Evolutionary conservation across 2,329 filamentous ascomycete genomes (phyloP).

Genomic region (Talaromyces marneffei): DNA sequence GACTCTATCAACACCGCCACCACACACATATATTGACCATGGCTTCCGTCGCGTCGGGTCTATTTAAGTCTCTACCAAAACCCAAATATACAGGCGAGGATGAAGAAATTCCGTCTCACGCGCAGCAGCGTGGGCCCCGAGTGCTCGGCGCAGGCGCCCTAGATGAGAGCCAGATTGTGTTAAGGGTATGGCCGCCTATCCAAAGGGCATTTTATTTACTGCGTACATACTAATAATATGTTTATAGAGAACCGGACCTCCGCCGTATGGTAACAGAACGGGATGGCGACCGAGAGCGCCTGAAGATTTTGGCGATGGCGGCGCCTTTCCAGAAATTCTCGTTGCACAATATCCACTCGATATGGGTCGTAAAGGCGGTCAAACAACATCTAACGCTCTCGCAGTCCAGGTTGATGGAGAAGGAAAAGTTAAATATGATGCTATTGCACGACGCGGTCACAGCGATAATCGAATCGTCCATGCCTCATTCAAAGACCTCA

Average conservation of each 20-base stretch:
- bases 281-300: conserved; percentile 85
- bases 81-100: conserved; percentile 88
- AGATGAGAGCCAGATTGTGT: conserved; percentile 77
- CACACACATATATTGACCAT: conserved; percentile 36
- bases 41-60: conserved; percentile 63
- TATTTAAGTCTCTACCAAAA: conserved; percentile 76
- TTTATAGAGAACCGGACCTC: conserved; percentile 67
- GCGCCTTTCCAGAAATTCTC: conserved; percentile 88
- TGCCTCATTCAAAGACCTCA: conserved; percentile 93
- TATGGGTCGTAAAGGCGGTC: conserved; percentile 75
- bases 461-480: conserved; percentile 79
- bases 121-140: conserved; percentile 71
- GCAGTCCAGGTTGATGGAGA: conserved; percentile 87
- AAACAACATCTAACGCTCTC: conserved; percentile 73
- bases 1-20: background rate
- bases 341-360: conserved; percentile 93
- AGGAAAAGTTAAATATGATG: conserved; percentile 94
- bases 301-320: conserved; percentile 94
- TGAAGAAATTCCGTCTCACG: conserved; percentile 67
- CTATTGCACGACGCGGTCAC: conserved; percentile 86
- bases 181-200: conserved; percentile 53
- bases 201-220: background rate
- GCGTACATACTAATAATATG: background rate
- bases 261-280: conserved; percentile 76
- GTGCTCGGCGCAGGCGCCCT: conserved; percentile 74